phyloP scores from a whole-genome alignment of 2,329 filamentous ascomycete genomes.

The Blumeria graminis region DNA sequence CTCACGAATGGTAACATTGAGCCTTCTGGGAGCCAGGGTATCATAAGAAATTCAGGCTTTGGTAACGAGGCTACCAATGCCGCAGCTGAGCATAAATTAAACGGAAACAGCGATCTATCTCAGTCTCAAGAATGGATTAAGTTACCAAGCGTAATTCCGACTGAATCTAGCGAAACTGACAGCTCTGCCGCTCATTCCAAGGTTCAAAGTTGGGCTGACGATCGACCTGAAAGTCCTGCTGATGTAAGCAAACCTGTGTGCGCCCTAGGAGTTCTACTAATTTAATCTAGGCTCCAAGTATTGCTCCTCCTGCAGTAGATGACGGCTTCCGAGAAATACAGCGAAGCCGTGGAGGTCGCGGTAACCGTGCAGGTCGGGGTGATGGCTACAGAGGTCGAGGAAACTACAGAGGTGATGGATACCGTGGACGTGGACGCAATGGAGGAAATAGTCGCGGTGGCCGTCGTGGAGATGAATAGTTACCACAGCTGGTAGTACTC shows the following conservation, averaged over 20 bases:
- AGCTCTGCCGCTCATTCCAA: conserved; percentile 29
- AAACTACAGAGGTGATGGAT: conserved; percentile 17
- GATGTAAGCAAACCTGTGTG: conserved; percentile 18
- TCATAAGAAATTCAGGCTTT: conserved; percentile 14
- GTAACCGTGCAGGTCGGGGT: conserved; percentile 22
- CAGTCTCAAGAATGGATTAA: conserved; percentile 19
- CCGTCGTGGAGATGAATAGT: conserved; percentile 8
- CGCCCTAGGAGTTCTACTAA: conserved; percentile 2
- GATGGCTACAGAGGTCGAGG: conserved; percentile 23
- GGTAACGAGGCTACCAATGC: conserved; percentile 28
- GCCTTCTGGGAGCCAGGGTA: conserved; percentile 14
- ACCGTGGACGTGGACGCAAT: conserved; percentile 14
- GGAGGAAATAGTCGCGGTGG: conserved; percentile 8
- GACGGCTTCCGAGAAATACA: conserved; percentile 56
- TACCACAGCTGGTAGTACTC: no score
- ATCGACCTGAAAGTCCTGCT: conserved; percentile 32
- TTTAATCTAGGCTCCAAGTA: conserved; percentile 10
- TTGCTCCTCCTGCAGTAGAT: conserved; percentile 19
- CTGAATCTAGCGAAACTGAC: conserved; percentile 38
- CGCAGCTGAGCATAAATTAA: conserved; percentile 44
- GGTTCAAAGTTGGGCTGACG: conserved; percentile 60
- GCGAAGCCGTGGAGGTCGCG: conserved; percentile 26
- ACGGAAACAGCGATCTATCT: conserved; percentile 18
- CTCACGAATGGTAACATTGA: conserved; percentile 23
- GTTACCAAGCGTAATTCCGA: conserved; percentile 50